Percentiles rank a stretch among this genome's conserved stretches.
These are phyloP conservation scores for Fusarium globosum DNA, from an alignment of 2,329 filamentous ascomycete species.

Conservation along the genomic window DNA sequence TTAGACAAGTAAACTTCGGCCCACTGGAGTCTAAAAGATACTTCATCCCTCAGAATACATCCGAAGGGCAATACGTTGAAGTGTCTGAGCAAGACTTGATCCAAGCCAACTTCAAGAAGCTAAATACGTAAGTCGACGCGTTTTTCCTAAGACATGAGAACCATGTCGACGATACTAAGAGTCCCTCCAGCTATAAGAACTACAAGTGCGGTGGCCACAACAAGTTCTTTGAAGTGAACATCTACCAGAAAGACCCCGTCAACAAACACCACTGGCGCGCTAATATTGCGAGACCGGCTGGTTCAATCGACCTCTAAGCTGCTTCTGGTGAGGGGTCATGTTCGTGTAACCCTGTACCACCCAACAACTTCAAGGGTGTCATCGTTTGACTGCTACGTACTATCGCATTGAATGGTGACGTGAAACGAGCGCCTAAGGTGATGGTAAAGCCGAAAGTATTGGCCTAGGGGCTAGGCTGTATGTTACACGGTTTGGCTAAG, in stretches of 20 bases:
- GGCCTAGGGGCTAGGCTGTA: no score
- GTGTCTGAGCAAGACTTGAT: not conserved
- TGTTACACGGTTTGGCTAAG: not conserved
- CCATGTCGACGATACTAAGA: not conserved
- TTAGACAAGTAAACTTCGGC: not conserved
- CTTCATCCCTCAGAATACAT: not conserved
- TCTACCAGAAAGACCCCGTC: not conserved
- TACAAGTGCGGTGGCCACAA: not conserved
- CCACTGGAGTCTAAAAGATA: not conserved
- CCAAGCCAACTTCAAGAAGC: not conserved
- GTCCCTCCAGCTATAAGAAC: not conserved
- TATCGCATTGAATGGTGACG: no score
- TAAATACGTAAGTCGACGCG: not conserved
- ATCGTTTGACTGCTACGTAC: no score
- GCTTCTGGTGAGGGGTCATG: no score
- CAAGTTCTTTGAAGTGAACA: not conserved
- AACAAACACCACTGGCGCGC: not conserved
- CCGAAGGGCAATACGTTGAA: not conserved
- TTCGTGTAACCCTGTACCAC: no score
- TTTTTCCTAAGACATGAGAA: not conserved
- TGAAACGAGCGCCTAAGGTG: no score
- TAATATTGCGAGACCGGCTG: not conserved
- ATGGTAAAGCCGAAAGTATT: no score
- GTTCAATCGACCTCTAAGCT: not conserved
- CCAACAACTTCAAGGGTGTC: no score